Conservation (phyloP, 2,329 filamentous ascomycete genomes). For the Elsinoe ampelina region DNA sequence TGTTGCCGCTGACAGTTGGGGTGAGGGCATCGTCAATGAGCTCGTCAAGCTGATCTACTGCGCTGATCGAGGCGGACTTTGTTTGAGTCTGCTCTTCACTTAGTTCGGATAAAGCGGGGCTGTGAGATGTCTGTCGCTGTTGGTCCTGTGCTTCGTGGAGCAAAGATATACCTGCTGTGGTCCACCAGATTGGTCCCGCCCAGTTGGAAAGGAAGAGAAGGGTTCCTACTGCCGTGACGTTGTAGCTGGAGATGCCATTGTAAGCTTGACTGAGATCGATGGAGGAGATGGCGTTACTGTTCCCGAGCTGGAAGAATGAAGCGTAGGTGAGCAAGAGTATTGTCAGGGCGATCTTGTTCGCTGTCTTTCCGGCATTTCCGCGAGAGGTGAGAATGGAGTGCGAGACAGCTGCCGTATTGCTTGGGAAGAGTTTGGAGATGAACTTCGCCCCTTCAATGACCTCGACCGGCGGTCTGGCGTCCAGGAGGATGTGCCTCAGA, state of each 20-base stretch:
- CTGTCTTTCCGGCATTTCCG: not conserved
- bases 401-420: not conserved
- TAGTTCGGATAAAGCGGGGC: not conserved
- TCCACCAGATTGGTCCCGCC: slow-evolving; percentile 87
- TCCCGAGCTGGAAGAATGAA: slow-evolving; percentile 83
- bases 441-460: not conserved
- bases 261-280: slow-evolving; percentile 91
- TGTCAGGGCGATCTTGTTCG: slow-evolving; percentile 52
- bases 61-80: not conserved
- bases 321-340: slow-evolving; percentile 69
- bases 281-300: slow-evolving; percentile 91
- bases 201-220: slow-evolving; percentile 86
- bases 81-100: not conserved
- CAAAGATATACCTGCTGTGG: slow-evolving; percentile 52
- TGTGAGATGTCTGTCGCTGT: not conserved
- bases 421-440: not conserved
- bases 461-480: slow-evolving; percentile 1
- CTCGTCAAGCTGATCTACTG: slow-evolving; percentile 6
- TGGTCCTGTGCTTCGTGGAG: slow-evolving; percentile 16
- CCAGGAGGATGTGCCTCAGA: slow-evolving; percentile 17
- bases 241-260: slow-evolving; percentile 79
- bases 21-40: not conserved
- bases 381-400: too few species aligned
- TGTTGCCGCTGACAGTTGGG: not conserved
- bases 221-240: slow-evolving; percentile 66